Percentiles rank a stretch among this genome's conserved stretches.
Evolutionary conservation across 768 basidiomycete species (phyloP).

Genomic region (Mycena rosella): DNA sequence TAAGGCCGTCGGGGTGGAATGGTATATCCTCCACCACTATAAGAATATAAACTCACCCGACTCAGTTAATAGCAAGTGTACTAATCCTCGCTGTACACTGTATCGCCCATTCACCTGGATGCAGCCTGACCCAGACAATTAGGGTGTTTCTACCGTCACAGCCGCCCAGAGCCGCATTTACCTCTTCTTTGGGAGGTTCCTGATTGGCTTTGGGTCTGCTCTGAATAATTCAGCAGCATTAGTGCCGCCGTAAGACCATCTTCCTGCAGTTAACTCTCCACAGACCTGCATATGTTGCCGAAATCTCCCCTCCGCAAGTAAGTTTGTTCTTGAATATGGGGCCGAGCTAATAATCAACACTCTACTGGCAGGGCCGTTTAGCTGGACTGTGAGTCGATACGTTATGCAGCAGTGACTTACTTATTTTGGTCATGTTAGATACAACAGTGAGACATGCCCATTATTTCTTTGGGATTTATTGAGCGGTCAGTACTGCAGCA

Average conservation of each 20-base stretch:
- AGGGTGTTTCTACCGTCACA: conserved; percentile 33
- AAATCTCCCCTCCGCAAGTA: conserved; percentile 70
- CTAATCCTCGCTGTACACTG: conserved; percentile 47
- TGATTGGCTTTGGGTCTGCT: conserved; percentile 25
- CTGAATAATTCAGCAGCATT: conserved; percentile 39
- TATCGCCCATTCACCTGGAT: background rate
- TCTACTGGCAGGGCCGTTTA: conserved; percentile 62
- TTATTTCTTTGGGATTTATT: background rate
- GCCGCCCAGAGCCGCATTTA: conserved; percentile 34
- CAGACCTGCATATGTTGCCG: conserved; percentile 63
- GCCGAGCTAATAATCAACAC: background rate
- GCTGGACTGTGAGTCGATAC: conserved; percentile 58
- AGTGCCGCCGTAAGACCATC: conserved; percentile 54
- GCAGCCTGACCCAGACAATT: background rate
- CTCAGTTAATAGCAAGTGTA: conserved; percentile 53
- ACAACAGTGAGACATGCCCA: conserved; percentile 48
- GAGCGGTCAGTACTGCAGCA: conserved; percentile 40
- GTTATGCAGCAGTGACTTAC: background rate
- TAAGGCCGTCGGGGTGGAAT: conserved; percentile 61
- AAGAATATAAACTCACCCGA: conserved; percentile 1
- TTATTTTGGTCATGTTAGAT: conserved; percentile 39
- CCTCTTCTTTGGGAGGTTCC: conserved; percentile 32
- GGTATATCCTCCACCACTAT: conserved; percentile 41
- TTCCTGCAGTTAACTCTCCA: conserved; percentile 47
- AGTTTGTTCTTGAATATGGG: conserved; percentile 36